Percentiles rank a stretch among this genome's conserved stretches.
phyloP scores from a whole-genome alignment of 192 early-diverging fungal species.

The Oehlia diaphana region DNA sequence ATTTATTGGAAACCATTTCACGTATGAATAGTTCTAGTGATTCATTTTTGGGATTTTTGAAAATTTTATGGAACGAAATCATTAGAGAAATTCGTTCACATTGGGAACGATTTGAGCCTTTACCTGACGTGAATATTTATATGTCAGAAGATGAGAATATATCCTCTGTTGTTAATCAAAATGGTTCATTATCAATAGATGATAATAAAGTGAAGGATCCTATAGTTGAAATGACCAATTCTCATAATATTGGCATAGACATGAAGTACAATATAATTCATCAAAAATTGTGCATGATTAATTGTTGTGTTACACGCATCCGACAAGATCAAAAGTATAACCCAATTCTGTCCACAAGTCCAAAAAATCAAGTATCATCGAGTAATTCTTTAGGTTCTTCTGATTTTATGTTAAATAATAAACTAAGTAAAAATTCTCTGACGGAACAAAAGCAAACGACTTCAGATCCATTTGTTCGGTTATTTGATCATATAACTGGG shows the following conservation, averaged over 20 bases:
- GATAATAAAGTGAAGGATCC: conserved; percentile 20
- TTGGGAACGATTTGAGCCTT: conserved; percentile 59
- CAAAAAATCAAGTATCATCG: conserved; percentile 19
- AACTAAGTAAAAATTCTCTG: neutral
- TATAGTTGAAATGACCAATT: conserved; percentile 16
- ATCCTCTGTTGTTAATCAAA: neutral
- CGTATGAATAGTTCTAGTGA: conserved; percentile 44
- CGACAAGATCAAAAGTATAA: conserved; percentile 12
- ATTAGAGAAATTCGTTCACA: conserved; percentile 59
- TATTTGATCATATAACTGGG: conserved; percentile 5
- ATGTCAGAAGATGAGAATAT: neutral
- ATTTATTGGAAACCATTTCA: conserved; percentile 46
- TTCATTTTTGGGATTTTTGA: conserved; percentile 65
- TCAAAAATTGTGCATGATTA: conserved; percentile 82
- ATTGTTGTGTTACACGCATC: conserved; percentile 67
- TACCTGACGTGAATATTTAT: conserved; percentile 54
- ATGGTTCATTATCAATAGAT: conserved; percentile 28
- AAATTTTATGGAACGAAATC: conserved; percentile 67
- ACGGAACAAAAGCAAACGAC: conserved; percentile 7
- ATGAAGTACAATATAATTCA: conserved; percentile 65
- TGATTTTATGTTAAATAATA: neutral
- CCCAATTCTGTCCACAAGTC: conserved; percentile 28
- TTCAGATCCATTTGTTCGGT: neutral
- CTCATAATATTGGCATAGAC: conserved; percentile 52
- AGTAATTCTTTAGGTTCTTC: conserved; percentile 28